Evolutionary conservation across 1,139 yeast genomes (phyloP), one percentile per base, ranked within the genome.

Genomic region (Blastobotrys elegans): DNA sequence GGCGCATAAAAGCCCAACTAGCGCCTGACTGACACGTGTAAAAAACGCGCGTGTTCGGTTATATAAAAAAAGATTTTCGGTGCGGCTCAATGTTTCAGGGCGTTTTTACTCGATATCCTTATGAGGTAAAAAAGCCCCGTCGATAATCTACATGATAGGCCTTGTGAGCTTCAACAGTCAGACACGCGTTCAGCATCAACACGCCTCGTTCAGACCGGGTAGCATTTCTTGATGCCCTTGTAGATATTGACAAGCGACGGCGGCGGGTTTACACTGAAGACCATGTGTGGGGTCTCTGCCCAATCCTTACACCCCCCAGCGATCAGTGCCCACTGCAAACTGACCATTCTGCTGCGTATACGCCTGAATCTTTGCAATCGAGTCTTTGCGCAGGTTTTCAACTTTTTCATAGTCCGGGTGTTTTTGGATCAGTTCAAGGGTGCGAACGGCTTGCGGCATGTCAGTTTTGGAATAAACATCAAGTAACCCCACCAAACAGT

Each of bases 151-250:
- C n/a, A n/a, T n/a, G n/a, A 57, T 89, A 88, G 14, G 98, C 96
- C 60, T 82, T 80, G 63, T 90, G 97, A 0, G 96, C 96, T 53
- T 84, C 84, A 0, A 94, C 99, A 0, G 98, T 94, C 10, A 94
- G 70, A 46, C 92, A 83, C 0, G 97, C 82, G 68, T 94, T 94
- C 41, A 94, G 75, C 72, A 94, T 68, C 34, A 94, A 70, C 3
- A 94, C 97, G 2, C 99, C 99, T 56, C 84, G 82, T 44, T 75
- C 60, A 2, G 97, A 89, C 99, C 0, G 95, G 85, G 58, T 81
- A 92, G 63, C 89, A 95, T 31, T 71, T 74, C 46, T 74, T 69
- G 16, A 92, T 67, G 13, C 88, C 82, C 62, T 89, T 92, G 71
- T 84, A 94, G 50, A 92, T 94, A 62, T 92, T 92, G 47, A 79